Conservation (phyloP, 2,329 filamentous ascomycete species). For the Metarhizium rileyi region DNA sequence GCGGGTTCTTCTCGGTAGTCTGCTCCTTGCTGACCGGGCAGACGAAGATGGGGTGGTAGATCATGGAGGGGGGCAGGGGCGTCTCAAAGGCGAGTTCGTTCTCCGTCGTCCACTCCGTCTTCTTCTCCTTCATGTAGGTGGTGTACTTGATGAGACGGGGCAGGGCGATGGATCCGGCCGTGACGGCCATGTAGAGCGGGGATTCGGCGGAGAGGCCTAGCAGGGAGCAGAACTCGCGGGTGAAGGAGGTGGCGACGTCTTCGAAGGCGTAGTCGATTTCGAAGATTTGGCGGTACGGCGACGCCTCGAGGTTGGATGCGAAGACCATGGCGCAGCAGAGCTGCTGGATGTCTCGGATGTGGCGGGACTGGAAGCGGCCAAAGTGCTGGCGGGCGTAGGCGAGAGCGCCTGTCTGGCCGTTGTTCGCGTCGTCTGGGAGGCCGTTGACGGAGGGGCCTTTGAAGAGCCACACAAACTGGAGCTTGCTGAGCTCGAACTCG, state of each 20-base stretch:
- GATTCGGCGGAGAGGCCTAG: slow-evolving; percentile 85
- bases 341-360: slow-evolving; percentile 69
- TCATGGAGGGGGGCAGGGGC: slow-evolving; percentile 47
- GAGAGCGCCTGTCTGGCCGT: slow-evolving; percentile 56
- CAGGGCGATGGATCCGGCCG: slow-evolving; percentile 83
- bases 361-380: slow-evolving; percentile 60
- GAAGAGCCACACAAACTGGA: slow-evolving; percentile 87
- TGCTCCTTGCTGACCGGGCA: slow-evolving; percentile 97
- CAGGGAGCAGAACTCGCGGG: slow-evolving; percentile 86
- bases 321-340: slow-evolving; percentile 76
- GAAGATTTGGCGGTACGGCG: slow-evolving; percentile 74
- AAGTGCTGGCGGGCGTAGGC: slow-evolving; percentile 71
- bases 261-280: slow-evolving; percentile 67
- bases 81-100: slow-evolving; percentile 80
- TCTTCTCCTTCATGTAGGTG: slow-evolving; percentile 75
- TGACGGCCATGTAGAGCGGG: slow-evolving; percentile 85
- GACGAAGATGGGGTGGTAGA: slow-evolving; percentile 94
- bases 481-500: slow-evolving; percentile 84
- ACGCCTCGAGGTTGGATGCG: slow-evolving; percentile 60
- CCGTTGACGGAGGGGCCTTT: slow-evolving; percentile 48
- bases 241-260: slow-evolving; percentile 80
- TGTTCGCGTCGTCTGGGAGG: slow-evolving; percentile 40
- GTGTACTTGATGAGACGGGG: slow-evolving; percentile 84
- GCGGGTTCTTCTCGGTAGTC: slow-evolving; percentile 83
- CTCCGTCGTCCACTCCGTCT: slow-evolving; percentile 88